phyloP scores from a whole-genome alignment of 2,329 filamentous ascomycete species.

The Pseudogymnoascus sp. region DNA sequence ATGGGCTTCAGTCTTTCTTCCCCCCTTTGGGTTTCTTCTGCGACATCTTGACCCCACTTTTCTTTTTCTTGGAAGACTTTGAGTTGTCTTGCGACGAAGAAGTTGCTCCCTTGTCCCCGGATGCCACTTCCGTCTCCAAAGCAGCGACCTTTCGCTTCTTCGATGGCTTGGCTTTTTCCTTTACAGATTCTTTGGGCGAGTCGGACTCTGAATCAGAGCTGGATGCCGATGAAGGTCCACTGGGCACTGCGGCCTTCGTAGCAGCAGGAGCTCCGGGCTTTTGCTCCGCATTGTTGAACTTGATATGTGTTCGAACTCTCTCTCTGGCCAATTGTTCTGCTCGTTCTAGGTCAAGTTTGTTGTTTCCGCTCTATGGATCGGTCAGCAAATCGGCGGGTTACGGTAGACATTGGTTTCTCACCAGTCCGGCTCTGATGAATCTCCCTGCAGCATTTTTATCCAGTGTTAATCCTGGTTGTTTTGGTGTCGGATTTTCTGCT shows the following conservation, averaged over 20 bases:
- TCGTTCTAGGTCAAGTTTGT: slow-evolving; percentile 41
- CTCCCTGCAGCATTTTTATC: slow-evolving; percentile 72
- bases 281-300: slow-evolving; percentile 29
- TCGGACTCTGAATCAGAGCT: neutral
- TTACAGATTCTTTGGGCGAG: neutral
- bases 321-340: slow-evolving; percentile 43
- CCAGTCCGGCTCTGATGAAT: slow-evolving; percentile 75
- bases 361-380: slow-evolving; percentile 31
- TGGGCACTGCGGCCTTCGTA: neutral
- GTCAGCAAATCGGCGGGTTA: slow-evolving; percentile 13
- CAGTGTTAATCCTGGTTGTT: slow-evolving; percentile 48
- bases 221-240: neutral
- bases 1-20: slow-evolving; percentile 23
- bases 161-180: slow-evolving; percentile 9
- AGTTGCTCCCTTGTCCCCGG: slow-evolving; percentile 12
- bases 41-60: slow-evolving; percentile 24
- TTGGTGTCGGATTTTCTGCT: slow-evolving; percentile 54
- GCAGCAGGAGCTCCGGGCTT: slow-evolving; percentile 18
- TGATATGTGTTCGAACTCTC: slow-evolving; percentile 40
- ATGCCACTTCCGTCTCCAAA: neutral
- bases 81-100: slow-evolving; percentile 15
- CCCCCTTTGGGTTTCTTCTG: slow-evolving; percentile 23
- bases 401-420: slow-evolving; percentile 32
- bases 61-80: slow-evolving; percentile 22
- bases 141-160: slow-evolving; percentile 22